These are phyloP conservation scores for Trametes pubescens DNA, from an alignment of 1,284 basidiomycete genomes.

Conservation along the genomic window DNA sequence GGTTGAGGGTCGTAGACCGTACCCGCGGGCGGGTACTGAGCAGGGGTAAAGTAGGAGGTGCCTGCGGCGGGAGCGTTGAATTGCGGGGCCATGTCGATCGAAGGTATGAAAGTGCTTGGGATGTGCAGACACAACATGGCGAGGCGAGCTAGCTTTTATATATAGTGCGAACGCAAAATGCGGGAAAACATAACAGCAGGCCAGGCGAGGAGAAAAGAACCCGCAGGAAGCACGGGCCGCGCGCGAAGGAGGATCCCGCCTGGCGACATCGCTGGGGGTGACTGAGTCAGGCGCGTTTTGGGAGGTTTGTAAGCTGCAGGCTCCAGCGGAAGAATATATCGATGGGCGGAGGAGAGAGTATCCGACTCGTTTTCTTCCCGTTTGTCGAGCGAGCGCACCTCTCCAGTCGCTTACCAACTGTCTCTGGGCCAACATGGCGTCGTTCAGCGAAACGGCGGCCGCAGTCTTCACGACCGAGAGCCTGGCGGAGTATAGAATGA, in stretches of 20 bases:
- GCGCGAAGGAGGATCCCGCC: background rate
- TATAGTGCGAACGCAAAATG: background rate
- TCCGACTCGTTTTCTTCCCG: no score
- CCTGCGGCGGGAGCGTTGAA: slow-evolving; percentile 18
- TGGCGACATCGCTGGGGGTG: background rate
- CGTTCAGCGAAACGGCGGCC: no score
- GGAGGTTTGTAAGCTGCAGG: background rate
- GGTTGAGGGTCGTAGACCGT: slow-evolving; percentile 53
- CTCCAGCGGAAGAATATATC: no score
- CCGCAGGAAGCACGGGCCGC: background rate
- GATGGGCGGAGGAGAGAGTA: background rate
- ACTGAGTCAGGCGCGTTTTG: slow-evolving; percentile 3
- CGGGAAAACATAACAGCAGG: background rate
- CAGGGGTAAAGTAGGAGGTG: slow-evolving; percentile 61
- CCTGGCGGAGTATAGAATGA: no score
- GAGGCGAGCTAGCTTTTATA: background rate
- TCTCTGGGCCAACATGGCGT: no score
- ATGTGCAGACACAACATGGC: background rate
- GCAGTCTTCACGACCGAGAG: no score
- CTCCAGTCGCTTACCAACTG: no score
- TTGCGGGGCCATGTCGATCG: background rate
- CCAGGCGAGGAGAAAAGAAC: background rate
- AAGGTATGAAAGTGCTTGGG: background rate
- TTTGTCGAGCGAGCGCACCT: no score
- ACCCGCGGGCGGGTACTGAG: slow-evolving; percentile 58